These are phyloP conservation scores for Hyaloscypha hepaticicola DNA, from an alignment of 495 filamentous ascomycete species.

Conservation along the genomic window DNA sequence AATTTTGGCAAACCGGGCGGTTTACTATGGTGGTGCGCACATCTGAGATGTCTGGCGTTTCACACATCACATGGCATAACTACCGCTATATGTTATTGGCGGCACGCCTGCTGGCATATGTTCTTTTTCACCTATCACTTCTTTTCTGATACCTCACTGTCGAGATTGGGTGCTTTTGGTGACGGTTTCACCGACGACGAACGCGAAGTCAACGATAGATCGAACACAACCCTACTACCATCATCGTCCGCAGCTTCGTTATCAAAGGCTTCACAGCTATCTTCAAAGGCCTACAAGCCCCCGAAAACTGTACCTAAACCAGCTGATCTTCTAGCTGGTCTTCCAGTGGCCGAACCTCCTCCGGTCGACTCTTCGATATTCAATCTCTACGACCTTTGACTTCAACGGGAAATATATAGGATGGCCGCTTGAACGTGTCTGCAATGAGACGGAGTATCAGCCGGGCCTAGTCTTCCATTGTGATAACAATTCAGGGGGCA, in stretches of 20 bases:
- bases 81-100: slow-evolving; percentile 22
- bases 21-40: background rate
- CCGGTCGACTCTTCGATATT: slow-evolving; percentile 2
- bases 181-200: background rate
- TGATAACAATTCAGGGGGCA: slow-evolving; percentile 52
- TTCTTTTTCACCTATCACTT: slow-evolving; percentile 24
- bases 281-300: background rate
- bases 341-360: background rate
- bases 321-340: background rate
- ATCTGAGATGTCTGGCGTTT: slow-evolving; percentile 8
- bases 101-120: slow-evolving; percentile 16
- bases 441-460: slow-evolving; percentile 39
- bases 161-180: slow-evolving; percentile 15
- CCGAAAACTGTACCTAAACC: background rate
- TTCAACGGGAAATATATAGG: slow-evolving; percentile 34
- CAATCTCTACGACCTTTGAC: slow-evolving; percentile 27
- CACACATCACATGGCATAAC: slow-evolving; percentile 25
- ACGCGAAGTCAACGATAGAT: background rate
- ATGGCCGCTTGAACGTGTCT: slow-evolving; percentile 47
- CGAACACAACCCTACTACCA: background rate
- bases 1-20: background rate
- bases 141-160: slow-evolving; percentile 19
- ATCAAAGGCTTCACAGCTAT: background rate
- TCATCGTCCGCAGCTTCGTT: background rate
- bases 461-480: slow-evolving; percentile 46